Evolutionary conservation across 2,329 filamentous ascomycete species (phyloP).

Genomic region (Trichoderma koningiopsis): DNA sequence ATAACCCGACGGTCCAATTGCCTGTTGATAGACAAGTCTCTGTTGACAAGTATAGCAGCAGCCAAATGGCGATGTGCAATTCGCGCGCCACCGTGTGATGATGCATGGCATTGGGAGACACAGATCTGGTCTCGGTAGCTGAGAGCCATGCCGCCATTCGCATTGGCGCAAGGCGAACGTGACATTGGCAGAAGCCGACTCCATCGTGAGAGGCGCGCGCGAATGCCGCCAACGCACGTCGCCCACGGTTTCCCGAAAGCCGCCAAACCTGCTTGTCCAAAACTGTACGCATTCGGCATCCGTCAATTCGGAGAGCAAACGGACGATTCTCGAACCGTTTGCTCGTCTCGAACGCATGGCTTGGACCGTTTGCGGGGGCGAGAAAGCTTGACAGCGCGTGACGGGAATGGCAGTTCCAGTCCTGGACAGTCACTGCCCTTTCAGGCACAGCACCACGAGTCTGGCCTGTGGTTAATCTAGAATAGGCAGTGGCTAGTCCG

Average conservation of each 20-base stretch:
- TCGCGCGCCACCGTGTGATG: neutral
- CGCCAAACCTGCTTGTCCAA: neutral
- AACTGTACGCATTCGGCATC: constrained; percentile 16
- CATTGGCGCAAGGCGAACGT: constrained; percentile 20
- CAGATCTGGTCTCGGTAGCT: constrained; percentile 9
- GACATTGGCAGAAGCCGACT: neutral
- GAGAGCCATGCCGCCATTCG: neutral
- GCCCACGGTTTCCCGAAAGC: constrained; percentile 13
- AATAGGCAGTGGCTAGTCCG: neutral
- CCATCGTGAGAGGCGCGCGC: neutral
- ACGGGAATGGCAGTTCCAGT: constrained; percentile 13
- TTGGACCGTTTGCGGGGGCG: constrained; percentile 23
- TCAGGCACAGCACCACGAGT: neutral
- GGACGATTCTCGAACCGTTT: constrained; percentile 8
- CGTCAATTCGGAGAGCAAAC: constrained; percentile 19
- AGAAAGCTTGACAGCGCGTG: constrained; percentile 15
- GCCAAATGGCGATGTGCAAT: neutral
- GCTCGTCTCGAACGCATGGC: neutral
- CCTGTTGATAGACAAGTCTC: constrained; percentile 13
- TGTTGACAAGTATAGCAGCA: neutral
- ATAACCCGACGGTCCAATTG: constrained; percentile 25
- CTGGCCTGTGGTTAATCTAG: neutral
- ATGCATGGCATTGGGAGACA: constrained; percentile 9
- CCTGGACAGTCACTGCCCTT: constrained; percentile 10
- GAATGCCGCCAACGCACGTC: neutral